Conservation (phyloP, 2,329 filamentous ascomycete species). For the Fusarium euwallaceae region DNA sequence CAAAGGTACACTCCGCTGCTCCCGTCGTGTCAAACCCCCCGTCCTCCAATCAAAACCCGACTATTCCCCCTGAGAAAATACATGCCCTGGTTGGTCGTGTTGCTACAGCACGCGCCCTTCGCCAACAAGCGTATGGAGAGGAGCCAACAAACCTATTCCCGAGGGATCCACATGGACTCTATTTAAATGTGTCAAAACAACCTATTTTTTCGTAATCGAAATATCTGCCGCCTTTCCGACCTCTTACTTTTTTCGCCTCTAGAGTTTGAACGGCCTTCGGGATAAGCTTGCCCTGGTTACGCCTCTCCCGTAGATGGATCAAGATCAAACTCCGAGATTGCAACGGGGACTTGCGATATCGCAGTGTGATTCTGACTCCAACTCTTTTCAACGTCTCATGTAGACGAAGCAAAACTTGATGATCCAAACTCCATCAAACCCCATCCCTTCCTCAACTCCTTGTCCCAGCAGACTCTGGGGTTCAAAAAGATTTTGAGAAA, state of each 20-base stretch:
- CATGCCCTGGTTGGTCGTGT: constrained; percentile 6
- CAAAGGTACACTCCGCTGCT: neutral
- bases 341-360: neutral
- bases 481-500: neutral
- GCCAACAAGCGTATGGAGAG: constrained; percentile 2
- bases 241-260: neutral
- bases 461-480: constrained; percentile 2
- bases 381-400: neutral
- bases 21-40: neutral
- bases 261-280: neutral
- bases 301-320: neutral
- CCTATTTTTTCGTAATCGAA: constrained; percentile 39
- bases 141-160: constrained; percentile 12
- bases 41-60: constrained; percentile 21
- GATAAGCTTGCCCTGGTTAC: neutral
- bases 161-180: constrained; percentile 24
- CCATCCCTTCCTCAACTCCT: neutral
- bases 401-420: neutral
- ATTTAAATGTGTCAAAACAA: constrained; percentile 37
- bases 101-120: constrained; percentile 18
- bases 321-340: neutral
- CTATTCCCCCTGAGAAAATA: constrained; percentile 11
- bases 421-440: neutral
- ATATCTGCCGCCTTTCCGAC: neutral
- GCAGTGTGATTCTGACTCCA: neutral